These are phyloP conservation scores for Vitis cinerea DNA, from an alignment of 164 flowering plant species.

Conservation along the genomic window DNA sequence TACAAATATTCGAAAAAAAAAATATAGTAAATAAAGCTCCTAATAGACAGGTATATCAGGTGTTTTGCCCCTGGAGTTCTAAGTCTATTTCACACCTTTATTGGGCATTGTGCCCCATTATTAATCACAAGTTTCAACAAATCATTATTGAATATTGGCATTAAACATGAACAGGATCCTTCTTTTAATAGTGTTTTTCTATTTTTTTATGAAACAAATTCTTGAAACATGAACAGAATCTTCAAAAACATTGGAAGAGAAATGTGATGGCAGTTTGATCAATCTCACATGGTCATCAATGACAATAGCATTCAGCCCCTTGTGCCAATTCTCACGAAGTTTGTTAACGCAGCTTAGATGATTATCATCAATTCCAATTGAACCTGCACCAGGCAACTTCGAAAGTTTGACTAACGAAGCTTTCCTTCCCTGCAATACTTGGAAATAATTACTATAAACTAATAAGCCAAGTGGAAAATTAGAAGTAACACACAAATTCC, in stretches of 20 bases:
- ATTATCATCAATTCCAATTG: constrained; percentile 23
- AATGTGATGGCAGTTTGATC: background rate
- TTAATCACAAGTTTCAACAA: too few relatives aligned
- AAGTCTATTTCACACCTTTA: too few relatives aligned
- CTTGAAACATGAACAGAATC: background rate
- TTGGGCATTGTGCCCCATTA: too few relatives aligned
- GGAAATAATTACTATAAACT: constrained; percentile 6
- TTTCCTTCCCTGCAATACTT: constrained; percentile 28
- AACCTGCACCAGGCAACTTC: constrained; percentile 28
- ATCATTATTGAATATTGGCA: too few relatives aligned
- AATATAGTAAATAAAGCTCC: too few relatives aligned
- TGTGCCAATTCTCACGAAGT: constrained; percentile 57
- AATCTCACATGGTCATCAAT: constrained; percentile 63
- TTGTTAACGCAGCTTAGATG: constrained; percentile 43
- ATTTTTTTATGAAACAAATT: too few relatives aligned
- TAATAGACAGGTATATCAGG: too few relatives aligned
- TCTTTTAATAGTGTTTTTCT: too few relatives aligned
- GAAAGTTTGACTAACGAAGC: constrained; percentile 20
- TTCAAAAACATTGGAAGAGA: too few relatives aligned
- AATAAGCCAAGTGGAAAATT: background rate
- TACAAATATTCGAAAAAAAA: too few relatives aligned
- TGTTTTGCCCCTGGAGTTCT: too few relatives aligned
- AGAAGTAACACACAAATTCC: background rate
- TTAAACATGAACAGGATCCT: too few relatives aligned
- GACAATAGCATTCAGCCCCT: constrained; percentile 49